A percentile compares a stretch with the other conserved stretches of the same genome.
These are phyloP conservation scores for Graphilbum fragrans DNA, from an alignment of 2,329 filamentous ascomycete species.

Conservation along the genomic window DNA sequence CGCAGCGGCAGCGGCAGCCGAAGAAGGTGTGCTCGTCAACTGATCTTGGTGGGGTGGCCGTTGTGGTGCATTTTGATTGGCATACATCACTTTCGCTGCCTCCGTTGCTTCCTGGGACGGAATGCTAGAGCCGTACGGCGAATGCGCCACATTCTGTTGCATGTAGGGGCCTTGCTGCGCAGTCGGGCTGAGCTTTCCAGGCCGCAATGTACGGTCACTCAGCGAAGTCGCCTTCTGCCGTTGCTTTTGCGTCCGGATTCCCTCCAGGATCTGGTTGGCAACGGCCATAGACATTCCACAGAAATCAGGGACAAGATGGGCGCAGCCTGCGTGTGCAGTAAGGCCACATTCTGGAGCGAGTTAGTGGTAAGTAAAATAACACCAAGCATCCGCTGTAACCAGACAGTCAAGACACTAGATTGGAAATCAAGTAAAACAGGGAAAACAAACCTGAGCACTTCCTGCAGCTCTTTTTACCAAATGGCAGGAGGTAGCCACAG, in stretches of 20 bases:
- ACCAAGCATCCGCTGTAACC: no score
- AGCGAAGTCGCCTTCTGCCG: constrained; percentile 47
- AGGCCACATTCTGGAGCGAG: constrained; percentile 63
- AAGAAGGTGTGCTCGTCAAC: constrained; percentile 32
- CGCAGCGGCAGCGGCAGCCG: constrained; percentile 43
- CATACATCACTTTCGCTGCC: constrained; percentile 52
- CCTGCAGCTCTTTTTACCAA: constrained; percentile 89
- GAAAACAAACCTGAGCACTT: constrained; percentile 65
- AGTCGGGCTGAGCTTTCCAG: constrained; percentile 27
- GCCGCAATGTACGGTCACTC: constrained; percentile 54
- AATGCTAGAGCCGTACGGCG: constrained; percentile 18
- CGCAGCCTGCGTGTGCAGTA: constrained; percentile 82
- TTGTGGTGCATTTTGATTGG: constrained; percentile 38
- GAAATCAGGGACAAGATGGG: constrained; percentile 94
- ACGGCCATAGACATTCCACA: constrained; percentile 99
- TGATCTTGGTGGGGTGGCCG: constrained; percentile 39
- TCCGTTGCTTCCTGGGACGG: constrained; percentile 44
- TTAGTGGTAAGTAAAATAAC: constrained; percentile 16
- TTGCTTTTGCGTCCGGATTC: constrained; percentile 65
- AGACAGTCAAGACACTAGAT: no score
- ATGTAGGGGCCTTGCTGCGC: constrained; percentile 4
- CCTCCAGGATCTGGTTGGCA: constrained; percentile 84
- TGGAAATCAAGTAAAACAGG: neutral
- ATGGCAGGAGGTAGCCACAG: constrained; percentile 88
- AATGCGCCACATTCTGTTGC: constrained; percentile 5